These are phyloP conservation scores for Eimeria sp. DNA, from an alignment of 169 alveolate genomes.

Conservation along the genomic window DNA sequence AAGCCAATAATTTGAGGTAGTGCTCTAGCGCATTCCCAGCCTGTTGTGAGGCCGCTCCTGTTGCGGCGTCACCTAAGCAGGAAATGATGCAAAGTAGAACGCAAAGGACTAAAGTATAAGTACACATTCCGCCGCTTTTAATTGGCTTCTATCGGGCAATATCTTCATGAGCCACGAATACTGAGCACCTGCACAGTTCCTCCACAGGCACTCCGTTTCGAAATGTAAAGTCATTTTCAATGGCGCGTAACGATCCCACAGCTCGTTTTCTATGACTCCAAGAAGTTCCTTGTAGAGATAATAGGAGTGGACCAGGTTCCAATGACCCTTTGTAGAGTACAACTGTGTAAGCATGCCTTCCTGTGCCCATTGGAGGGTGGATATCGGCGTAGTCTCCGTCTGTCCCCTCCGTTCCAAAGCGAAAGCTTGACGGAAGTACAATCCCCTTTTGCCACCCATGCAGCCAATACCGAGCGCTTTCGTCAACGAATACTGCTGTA, in stretches of 20 bases:
- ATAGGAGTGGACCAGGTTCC: constrained; percentile 16
- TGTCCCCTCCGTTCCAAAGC: constrained; percentile 4
- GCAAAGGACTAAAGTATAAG: not conserved
- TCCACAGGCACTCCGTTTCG: constrained; percentile 32
- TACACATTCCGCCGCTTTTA: not conserved
- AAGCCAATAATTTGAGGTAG: not conserved
- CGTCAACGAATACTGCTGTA: constrained; percentile 56
- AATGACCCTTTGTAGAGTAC: not conserved
- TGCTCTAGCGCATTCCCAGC: not conserved
- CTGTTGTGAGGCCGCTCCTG: not conserved
- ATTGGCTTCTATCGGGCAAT: not conserved
- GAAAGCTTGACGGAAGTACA: constrained; percentile 2
- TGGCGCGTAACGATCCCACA: constrained; percentile 2
- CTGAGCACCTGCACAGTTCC: constrained; percentile 63
- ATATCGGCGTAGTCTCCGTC: constrained; percentile 53
- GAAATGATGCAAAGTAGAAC: not conserved
- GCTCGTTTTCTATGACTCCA: constrained; percentile 30
- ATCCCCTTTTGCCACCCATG: not conserved
- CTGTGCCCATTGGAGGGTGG: constrained; percentile 38
- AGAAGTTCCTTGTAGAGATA: not conserved
- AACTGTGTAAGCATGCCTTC: constrained; percentile 29
- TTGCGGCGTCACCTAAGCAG: not conserved
- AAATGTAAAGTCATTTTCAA: not conserved
- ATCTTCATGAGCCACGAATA: constrained; percentile 11
- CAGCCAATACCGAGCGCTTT: not conserved